Evolutionary conservation across 495 filamentous ascomycete species (phyloP).

Genomic region (Aspergillus olivimuriae): DNA sequence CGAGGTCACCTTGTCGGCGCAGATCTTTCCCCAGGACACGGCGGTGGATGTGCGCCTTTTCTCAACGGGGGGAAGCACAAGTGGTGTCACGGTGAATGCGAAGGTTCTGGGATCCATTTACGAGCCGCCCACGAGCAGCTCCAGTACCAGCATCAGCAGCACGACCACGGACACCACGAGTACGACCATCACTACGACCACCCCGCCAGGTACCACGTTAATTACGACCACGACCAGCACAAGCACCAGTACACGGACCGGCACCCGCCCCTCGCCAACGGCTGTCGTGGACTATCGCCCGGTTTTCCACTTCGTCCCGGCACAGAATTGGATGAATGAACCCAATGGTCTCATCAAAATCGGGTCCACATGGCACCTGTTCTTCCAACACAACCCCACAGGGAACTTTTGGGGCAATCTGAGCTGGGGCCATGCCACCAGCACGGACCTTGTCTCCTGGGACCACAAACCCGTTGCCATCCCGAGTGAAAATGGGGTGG

Average conservation of each 20-base stretch:
- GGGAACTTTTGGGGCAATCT: conserved; percentile 10
- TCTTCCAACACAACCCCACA: conserved; percentile 11
- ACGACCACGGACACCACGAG: not conserved
- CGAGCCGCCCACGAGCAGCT: not conserved
- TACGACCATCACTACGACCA: not conserved
- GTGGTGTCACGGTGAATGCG: not conserved
- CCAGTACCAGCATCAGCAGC: not conserved
- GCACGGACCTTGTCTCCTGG: conserved; percentile 5
- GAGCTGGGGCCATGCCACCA: conserved; percentile 10
- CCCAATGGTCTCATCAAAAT: conserved; percentile 8
- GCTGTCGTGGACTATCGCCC: conserved; percentile 8
- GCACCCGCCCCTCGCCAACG: too few species aligned
- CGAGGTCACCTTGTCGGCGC: conserved; percentile 26
- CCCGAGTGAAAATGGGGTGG: not conserved
- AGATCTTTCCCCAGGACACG: conserved; percentile 25
- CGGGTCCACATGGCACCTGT: conserved; percentile 5
- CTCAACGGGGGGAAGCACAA: not conserved
- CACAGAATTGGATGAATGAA: conserved; percentile 11
- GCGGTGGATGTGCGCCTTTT: not conserved
- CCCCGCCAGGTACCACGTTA: not conserved
- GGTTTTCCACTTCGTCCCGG: conserved; percentile 4
- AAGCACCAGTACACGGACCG: not conserved
- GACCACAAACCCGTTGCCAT: conserved; percentile 5
- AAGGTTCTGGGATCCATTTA: not conserved
- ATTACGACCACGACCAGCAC: not conserved